phyloP scores from a whole-genome alignment of 352 stramenopile species.

The Blastocystis hominis region DNA sequence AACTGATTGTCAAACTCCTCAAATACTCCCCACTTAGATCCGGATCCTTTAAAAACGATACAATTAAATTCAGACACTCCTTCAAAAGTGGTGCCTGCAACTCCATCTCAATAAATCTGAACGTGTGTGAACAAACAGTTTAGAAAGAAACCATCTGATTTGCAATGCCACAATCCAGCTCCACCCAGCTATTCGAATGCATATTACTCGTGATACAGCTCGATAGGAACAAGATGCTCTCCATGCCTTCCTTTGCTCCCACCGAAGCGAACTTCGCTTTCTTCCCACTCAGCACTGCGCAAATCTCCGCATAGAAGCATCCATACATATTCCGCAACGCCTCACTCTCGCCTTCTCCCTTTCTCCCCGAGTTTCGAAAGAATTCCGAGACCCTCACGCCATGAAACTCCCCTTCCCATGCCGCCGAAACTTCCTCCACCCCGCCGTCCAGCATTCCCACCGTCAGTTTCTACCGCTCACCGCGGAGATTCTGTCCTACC shows the following conservation, averaged over 20 bases:
- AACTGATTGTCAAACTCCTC: neutral
- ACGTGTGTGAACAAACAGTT: neutral
- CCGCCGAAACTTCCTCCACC: neutral
- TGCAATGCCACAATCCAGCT: neutral
- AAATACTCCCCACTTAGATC: neutral
- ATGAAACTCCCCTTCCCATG: neutral
- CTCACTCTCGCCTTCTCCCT: neutral
- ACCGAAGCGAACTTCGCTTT: neutral
- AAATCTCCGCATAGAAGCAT: neutral
- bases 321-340: conserved; percentile 4
- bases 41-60: neutral
- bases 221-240: conserved; percentile 47
- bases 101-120: neutral
- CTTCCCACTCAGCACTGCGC: neutral
- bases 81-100: neutral
- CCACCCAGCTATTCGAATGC: conserved; percentile 39
- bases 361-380: neutral
- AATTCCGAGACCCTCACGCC: neutral
- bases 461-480: neutral
- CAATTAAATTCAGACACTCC: neutral
- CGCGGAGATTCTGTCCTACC: neutral
- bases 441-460: neutral
- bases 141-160: neutral
- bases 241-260: neutral
- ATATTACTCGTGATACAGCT: conserved; percentile 30